Evolutionary conservation across 164 flowering plant genomes (phyloP), one percentile per base, ranked within the genome.

Genomic region (Tetrastigma voinierianum): DNA sequence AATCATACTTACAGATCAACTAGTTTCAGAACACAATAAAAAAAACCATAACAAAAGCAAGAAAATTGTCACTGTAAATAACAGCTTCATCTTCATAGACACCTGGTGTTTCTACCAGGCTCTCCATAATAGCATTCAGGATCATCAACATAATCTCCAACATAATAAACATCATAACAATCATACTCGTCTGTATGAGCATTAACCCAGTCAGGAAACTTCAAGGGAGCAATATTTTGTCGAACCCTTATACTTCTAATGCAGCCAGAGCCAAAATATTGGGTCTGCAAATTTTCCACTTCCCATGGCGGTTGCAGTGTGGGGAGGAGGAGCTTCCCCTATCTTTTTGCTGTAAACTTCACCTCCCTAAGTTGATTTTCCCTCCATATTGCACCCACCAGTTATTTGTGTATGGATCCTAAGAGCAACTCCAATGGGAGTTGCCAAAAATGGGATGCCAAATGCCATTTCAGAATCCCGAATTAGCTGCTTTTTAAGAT

Each of bases 241-340:
- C 24, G 69, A 32, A 77, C 58, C 57, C 82, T 46, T 57, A 81
- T 58, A 5, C 74, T 55, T 16, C 13, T 62, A 10, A 81, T 40
- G 62, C 5, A 53, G 13, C 81, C 71, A 1, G 83, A 70, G 7
- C 73, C 72, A 23, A 8, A 56, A 56, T 1, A 64, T 3, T 6
- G 1, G 10, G 12, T 43, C 68, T 5, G 82, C 59, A 24, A 62
- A 73, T 0, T 44, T 1, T 60, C 89, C 87, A 67, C 61, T 83
- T 2, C 86, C 87, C 87, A 86, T 86, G 1, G 18, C 77, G 15
- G 89, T 77, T n/a, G 51, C 16, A 1, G 90, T 86, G 61, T 83
- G 90, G 15, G 80, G 81, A 23, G 61, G 90, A n/a, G 80, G 81
- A 23, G 61, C 9, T 4, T 20, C 46, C 67, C 75, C 74, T 12